A percentile compares a stretch with the other conserved stretches of the same genome.
Conservation (phyloP, 2,329 filamentous ascomycete species). For the Xylariaceae sp. region DNA sequence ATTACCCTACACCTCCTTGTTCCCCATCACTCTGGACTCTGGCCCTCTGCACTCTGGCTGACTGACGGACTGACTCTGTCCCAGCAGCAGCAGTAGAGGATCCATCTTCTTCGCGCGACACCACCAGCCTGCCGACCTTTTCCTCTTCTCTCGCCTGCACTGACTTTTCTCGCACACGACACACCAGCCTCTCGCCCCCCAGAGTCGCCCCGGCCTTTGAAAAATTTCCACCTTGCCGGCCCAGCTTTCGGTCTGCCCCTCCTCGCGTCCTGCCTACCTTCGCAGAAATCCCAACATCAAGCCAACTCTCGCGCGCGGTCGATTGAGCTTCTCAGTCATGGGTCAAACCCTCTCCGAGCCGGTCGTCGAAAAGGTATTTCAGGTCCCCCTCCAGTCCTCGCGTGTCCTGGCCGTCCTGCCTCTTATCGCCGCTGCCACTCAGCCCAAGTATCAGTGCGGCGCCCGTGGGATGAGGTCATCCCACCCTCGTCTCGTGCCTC, state of each 20-base stretch:
- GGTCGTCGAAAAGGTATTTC: constrained; percentile 97
- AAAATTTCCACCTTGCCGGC: constrained; percentile 11
- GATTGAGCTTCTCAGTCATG: constrained; percentile 51
- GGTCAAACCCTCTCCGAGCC: constrained; percentile 99
- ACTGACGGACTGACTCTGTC: neutral
- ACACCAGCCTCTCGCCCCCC: constrained; percentile 1
- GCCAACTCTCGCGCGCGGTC: constrained; percentile 16
- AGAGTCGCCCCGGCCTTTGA: constrained; percentile 9
- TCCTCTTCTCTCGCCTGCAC: neutral
- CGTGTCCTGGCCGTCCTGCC: constrained; percentile 18
- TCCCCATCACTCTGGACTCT: too few species aligned
- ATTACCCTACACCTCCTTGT: too few species aligned
- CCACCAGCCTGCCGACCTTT: neutral
- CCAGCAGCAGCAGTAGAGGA: neutral
- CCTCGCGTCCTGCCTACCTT: constrained; percentile 16
- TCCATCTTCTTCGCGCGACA: neutral
- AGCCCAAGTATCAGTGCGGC: too few species aligned
- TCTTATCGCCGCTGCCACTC: too few species aligned
- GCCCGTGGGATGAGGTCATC: constrained; percentile 10
- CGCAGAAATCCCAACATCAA: constrained; percentile 16
- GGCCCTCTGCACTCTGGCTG: too few species aligned
- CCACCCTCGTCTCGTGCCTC: neutral
- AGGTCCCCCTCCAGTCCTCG: too few species aligned
- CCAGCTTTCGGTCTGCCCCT: constrained; percentile 2
- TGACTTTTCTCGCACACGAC: neutral